Evolutionary conservation across 2,329 filamentous ascomycete species (phyloP), one percentile per base, ranked within the genome.

Genomic region (Aspergillus pseudoglaucus): DNA sequence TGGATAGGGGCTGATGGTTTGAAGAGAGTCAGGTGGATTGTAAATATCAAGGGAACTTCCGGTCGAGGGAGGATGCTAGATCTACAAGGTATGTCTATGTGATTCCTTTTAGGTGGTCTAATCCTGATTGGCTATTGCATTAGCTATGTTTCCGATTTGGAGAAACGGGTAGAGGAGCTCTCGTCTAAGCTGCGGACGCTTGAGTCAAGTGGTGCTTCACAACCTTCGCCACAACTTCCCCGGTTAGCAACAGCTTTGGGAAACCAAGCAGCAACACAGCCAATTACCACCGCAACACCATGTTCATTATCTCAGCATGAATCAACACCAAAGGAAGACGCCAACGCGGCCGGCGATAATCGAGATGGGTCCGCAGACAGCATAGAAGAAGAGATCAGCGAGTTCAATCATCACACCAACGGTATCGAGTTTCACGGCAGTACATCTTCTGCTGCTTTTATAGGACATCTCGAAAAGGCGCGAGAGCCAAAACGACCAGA

Each of bases 381-480:
- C 18, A 49, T 49, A 17, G 64, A 53, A 43, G 64, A 71, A 18
- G 72, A 75, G 45, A 64, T 75, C 37, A 68, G 65, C 3, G 72
- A 72, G 23, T 60, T 75, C 33, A 75, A 75, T 48, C 63, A 63
- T 9, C 71, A 75, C 40, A 77, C 73, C 0, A 68, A 67, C 23
- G 69, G 67, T 46, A 67, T 74, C 27, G 74, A 76, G 51, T 76
- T 74, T 33, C 73, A 76, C 49, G 74, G 74, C 3, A 73, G 68
- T 49, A 72, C 73, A 1, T 76, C 74, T 0, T 72, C 70, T 2
- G 68, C 74, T 1, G 71, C 74, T 3, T 64, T 74, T 2, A 62
- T 76, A 8, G 72, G 68, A 2, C 68, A 71, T 45, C 56, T 76
- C 3, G 63, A 72, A 47, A 65, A 61, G 45, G 51, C 56, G 2